These are phyloP conservation scores for Trichoderma citrinoviride DNA, from an alignment of 2,329 filamentous ascomycete species.

Conservation along the genomic window DNA sequence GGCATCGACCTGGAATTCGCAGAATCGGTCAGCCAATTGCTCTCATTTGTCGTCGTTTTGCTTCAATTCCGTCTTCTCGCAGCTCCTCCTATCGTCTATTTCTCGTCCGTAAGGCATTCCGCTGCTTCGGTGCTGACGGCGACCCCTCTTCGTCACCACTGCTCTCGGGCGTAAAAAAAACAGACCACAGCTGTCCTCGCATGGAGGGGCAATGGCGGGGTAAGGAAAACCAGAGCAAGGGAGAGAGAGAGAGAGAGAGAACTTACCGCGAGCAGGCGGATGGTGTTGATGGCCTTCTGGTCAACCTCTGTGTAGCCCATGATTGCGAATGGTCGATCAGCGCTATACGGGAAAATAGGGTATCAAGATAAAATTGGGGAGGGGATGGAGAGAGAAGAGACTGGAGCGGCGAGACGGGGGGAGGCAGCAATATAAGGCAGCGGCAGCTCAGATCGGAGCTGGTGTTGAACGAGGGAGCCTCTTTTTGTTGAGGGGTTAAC, in stretches of 20 bases:
- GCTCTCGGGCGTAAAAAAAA: neutral
- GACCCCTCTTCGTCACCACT: neutral
- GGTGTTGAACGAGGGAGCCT: slow-evolving; percentile 26
- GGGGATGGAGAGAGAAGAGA: slow-evolving; percentile 23
- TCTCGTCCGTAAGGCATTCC: neutral
- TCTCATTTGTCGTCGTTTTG: slow-evolving; percentile 5
- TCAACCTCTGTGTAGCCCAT: slow-evolving; percentile 92
- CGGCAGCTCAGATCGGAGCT: slow-evolving; percentile 10
- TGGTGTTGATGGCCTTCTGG: slow-evolving; percentile 94
- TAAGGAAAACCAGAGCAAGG: slow-evolving; percentile 19
- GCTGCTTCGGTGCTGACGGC: neutral
- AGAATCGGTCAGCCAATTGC: slow-evolving; percentile 28
- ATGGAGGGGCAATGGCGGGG: slow-evolving; percentile 37
- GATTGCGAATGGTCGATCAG: slow-evolving; percentile 42
- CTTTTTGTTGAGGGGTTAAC: slow-evolving; percentile 35
- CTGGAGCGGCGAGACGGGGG: slow-evolving; percentile 30
- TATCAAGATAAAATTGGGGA: neutral
- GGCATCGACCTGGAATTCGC: slow-evolving; percentile 78
- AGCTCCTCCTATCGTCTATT: neutral
- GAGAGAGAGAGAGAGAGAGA: slow-evolving; percentile 4
- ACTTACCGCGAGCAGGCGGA: slow-evolving; percentile 92
- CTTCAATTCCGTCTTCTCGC: neutral
- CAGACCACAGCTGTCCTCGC: slow-evolving; percentile 18
- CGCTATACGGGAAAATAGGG: slow-evolving; percentile 24
- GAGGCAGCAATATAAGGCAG: slow-evolving; percentile 22